phyloP scores from a whole-genome alignment of 768 basidiomycete genomes.

The Dacryopinax primogenitus region DNA sequence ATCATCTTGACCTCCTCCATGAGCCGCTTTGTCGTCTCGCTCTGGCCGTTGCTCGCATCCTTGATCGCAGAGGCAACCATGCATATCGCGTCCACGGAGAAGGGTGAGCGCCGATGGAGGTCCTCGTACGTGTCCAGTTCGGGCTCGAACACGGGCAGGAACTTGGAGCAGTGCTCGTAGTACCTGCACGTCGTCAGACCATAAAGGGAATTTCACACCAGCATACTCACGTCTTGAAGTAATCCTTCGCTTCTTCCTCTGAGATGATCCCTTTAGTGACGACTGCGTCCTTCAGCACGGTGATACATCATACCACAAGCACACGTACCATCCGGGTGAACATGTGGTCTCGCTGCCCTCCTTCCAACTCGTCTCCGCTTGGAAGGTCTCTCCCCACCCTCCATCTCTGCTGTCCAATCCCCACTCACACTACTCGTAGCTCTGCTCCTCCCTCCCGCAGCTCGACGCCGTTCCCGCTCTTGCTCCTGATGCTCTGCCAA shows the following conservation, averaged over 20 bases:
- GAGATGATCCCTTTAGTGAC: constrained; percentile 72
- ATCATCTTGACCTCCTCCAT: constrained; percentile 77
- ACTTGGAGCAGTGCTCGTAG: constrained; percentile 85
- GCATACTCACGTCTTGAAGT: constrained; percentile 63
- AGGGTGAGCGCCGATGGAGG: constrained; percentile 79
- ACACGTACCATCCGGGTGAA: constrained; percentile 61
- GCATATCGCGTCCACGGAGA: constrained; percentile 84
- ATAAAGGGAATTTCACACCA: background rate
- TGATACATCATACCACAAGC: constrained; percentile 6
- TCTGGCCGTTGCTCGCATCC: constrained; percentile 76
- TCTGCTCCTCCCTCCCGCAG: constrained; percentile 10
- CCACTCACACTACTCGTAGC: constrained; percentile 16
- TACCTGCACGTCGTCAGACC: constrained; percentile 39
- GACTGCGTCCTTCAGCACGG: constrained; percentile 33
- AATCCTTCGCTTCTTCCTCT: constrained; percentile 69
- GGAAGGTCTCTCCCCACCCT: constrained; percentile 39
- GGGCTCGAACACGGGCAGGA: constrained; percentile 76
- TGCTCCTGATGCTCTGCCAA: constrained; percentile 1
- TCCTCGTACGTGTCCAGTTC: constrained; percentile 74
- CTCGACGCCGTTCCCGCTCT: background rate
- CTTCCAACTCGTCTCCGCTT: constrained; percentile 65
- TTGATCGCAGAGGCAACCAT: constrained; percentile 85
- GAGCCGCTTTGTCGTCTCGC: constrained; percentile 58
- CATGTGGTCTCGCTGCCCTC: constrained; percentile 41
- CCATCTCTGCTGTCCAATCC: constrained; percentile 13